A percentile compares a stretch with the other conserved stretches of the same genome.
These are phyloP conservation scores for Mortierella sp. DNA, from an alignment of 371 early-diverging fungal genomes.

Conservation along the genomic window DNA sequence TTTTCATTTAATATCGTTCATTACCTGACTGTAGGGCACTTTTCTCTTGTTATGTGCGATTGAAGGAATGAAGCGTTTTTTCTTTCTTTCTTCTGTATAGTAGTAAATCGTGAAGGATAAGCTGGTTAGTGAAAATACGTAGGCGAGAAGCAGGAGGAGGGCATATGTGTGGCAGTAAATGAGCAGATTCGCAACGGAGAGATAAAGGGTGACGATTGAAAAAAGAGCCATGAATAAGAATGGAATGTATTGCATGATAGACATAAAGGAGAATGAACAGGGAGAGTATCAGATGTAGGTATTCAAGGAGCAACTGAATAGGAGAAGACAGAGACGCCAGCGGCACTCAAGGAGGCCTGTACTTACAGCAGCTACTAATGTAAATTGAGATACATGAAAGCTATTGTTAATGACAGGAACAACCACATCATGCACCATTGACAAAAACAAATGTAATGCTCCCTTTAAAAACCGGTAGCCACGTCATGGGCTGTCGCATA, in stretches of 20 bases:
- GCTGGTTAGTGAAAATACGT: not conserved
- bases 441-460: not conserved
- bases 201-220: constrained; percentile 1
- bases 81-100: not conserved
- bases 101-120: not conserved
- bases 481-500: not conserved
- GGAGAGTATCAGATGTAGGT: constrained; percentile 2
- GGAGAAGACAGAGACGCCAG: not conserved
- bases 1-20: not conserved
- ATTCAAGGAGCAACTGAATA: constrained; percentile 4
- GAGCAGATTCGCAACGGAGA: constrained; percentile 22
- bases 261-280: not conserved
- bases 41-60: not conserved
- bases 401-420: too few relatives aligned
- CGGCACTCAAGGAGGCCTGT: not conserved
- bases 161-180: not conserved
- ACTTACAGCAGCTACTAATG: not conserved
- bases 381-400: too few relatives aligned
- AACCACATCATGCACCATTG: too few relatives aligned
- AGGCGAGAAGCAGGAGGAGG: constrained; percentile 8
- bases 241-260: constrained; percentile 3
- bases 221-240: constrained; percentile 5
- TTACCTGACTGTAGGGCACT: not conserved
- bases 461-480: not conserved
- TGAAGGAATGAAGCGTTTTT: not conserved